Percentiles rank a stretch among this genome's conserved stretches.
phyloP scores from a whole-genome alignment of 306 rosid species.

The Medicago truncatula region MtrunA17r5.0-ANR NC_053049.1:32342001-32342500 shows the following conservation, averaged over 20 bases:
- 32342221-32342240: constrained; percentile 63
- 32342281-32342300: constrained; percentile 30
- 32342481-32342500: background rate
- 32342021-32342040: constrained; percentile 41
- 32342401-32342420: constrained; percentile 77
- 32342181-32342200: constrained; percentile 49
- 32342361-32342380: constrained; percentile 52
- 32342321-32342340: constrained; percentile 56
- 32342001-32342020: constrained; percentile 40
- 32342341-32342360: constrained; percentile 86
- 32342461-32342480: constrained; percentile 13
- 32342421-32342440: constrained; percentile 14
- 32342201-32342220: constrained; percentile 59
- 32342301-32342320: constrained; percentile 36
- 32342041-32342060: constrained; percentile 39
- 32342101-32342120: constrained; percentile 42
- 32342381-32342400: constrained; percentile 72
- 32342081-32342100: constrained; percentile 39
- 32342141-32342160: constrained; percentile 36
- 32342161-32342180: constrained; percentile 38
- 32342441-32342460: constrained; percentile 2
- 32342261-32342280: constrained; percentile 18
- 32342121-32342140: constrained; percentile 40
- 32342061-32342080: constrained; percentile 41
- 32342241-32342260: constrained; percentile 14